Evolutionary conservation across 805 yeast species (phyloP).

Genomic region (Wickerhamomyces chambardii): DNA sequence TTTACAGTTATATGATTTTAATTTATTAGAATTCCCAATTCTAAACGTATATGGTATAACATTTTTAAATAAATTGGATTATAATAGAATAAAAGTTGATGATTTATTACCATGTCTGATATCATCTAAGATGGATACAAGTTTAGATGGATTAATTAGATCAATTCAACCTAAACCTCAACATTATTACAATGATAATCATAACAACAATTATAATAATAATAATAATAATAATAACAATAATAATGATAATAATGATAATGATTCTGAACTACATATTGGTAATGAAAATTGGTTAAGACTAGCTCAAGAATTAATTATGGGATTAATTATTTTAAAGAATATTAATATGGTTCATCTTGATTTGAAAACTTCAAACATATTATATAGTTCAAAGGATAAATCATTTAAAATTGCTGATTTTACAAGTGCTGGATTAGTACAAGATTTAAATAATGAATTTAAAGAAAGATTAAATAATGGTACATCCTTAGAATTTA

Average conservation of each 20-base stretch:
- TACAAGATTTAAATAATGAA: constrained; percentile 10
- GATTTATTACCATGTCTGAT: constrained; percentile 13
- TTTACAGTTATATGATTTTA: constrained; percentile 2
- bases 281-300: constrained; percentile 22
- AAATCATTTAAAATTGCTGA: constrained; percentile 32
- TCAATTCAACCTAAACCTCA: not conserved
- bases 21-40: constrained; percentile 6
- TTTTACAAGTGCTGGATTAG: constrained; percentile 30
- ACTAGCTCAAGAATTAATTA: constrained; percentile 18
- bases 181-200: no score
- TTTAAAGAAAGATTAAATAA: constrained; percentile 8
- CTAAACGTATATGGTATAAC: constrained; percentile 11
- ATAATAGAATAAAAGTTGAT: constrained; percentile 4
- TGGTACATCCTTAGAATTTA: constrained; percentile 19
- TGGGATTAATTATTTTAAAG: constrained; percentile 16
- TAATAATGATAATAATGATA: not conserved
- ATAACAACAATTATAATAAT: no score
- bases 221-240: no score
- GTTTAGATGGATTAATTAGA: constrained; percentile 17
- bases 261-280: constrained; percentile 10
- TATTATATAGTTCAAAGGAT: constrained; percentile 19
- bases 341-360: constrained; percentile 30
- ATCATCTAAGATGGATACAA: constrained; percentile 4
- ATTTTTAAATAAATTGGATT: constrained; percentile 6
- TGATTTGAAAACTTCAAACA: constrained; percentile 38